Conservation (phyloP, 805 yeast species). For the Yarrowia deformans region DNA sequence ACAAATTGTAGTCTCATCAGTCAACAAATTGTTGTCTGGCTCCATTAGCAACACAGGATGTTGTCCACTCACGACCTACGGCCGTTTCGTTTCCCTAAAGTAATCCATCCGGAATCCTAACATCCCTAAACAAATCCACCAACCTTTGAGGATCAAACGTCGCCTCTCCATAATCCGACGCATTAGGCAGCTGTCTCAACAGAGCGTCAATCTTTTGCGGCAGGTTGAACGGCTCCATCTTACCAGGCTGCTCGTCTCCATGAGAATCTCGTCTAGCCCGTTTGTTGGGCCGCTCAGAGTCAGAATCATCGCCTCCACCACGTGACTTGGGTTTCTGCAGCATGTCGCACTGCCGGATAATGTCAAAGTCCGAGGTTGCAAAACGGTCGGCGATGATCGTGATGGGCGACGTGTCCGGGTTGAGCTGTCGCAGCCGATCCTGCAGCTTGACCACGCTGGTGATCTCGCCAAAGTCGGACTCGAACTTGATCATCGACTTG, state of each 20-base stretch:
- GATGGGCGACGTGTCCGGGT: conserved; percentile 63
- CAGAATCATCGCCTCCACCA: conserved; percentile 6
- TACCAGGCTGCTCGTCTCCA: conserved; percentile 8
- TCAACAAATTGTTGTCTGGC: too few species aligned
- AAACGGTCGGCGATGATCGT: conserved; percentile 51
- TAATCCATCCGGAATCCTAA: conserved; percentile 44
- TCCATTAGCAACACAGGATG: too few species aligned
- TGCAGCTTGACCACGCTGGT: conserved; percentile 72
- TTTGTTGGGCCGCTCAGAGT: conserved; percentile 37
- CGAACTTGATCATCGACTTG: conserved; percentile 69
- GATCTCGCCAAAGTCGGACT: conserved; percentile 72
- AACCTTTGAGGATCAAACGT: conserved; percentile 64
- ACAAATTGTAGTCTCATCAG: too few species aligned
- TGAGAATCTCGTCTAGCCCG: conserved; percentile 43
- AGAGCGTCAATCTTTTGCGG: conserved; percentile 51
- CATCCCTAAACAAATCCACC: conserved; percentile 50
- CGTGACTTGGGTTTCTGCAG: conserved; percentile 39
- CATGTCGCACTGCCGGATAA: conserved; percentile 43
- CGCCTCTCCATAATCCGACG: conserved; percentile 49
- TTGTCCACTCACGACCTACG: too few species aligned
- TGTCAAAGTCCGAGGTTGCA: conserved; percentile 44
- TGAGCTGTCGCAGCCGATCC: conserved; percentile 66
- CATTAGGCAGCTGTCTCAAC: conserved; percentile 8
- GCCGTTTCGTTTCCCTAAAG: conserved; percentile 1
- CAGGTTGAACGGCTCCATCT: conserved; percentile 45